Conservation (phyloP, 345 rosid species). For the Tarenaya hassleriana region DNA sequence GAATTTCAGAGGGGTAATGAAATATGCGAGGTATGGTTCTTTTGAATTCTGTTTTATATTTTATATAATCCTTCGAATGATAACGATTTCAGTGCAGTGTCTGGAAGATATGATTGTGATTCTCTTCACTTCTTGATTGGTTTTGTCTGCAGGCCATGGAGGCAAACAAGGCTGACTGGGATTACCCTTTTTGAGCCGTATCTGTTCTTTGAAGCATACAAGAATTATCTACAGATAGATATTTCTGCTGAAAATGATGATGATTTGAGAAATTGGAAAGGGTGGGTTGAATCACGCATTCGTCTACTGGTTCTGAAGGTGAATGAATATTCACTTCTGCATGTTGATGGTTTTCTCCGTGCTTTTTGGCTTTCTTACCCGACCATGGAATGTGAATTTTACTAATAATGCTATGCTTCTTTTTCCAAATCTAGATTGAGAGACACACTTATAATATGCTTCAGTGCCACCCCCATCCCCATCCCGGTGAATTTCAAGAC, state of each 20-base stretch:
- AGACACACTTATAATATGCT: slow-evolving; percentile 77
- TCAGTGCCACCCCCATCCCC: slow-evolving; percentile 94
- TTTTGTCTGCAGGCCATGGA: slow-evolving; percentile 99
- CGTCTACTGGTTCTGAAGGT: slow-evolving; percentile 93
- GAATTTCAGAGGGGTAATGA: slow-evolving; percentile 93
- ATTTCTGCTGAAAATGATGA: slow-evolving; percentile 74
- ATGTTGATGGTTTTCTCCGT: too few species aligned
- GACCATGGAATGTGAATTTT: too few species aligned
- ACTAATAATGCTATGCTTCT: too few species aligned
- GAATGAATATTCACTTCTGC: not conserved
- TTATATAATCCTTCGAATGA: too few species aligned
- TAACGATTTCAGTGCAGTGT: too few species aligned
- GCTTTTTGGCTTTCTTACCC: too few species aligned
- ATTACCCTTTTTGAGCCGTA: slow-evolving; percentile 78
- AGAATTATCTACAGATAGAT: slow-evolving; percentile 82
- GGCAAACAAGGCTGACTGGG: slow-evolving; percentile 70
- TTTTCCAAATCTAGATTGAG: slow-evolving; percentile 55
- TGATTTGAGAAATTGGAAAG: slow-evolving; percentile 91
- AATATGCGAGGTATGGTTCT: slow-evolving; percentile 81
- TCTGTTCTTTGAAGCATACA: slow-evolving; percentile 90
- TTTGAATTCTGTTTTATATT: too few species aligned
- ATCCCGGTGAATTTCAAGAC: slow-evolving; percentile 78
- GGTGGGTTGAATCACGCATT: slow-evolving; percentile 98
- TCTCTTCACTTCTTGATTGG: too few species aligned
- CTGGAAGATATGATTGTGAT: too few species aligned